Evolutionary conservation across 2,329 filamentous ascomycete species (phyloP).

Genomic region (Dryadomyces quercivorus): DNA sequence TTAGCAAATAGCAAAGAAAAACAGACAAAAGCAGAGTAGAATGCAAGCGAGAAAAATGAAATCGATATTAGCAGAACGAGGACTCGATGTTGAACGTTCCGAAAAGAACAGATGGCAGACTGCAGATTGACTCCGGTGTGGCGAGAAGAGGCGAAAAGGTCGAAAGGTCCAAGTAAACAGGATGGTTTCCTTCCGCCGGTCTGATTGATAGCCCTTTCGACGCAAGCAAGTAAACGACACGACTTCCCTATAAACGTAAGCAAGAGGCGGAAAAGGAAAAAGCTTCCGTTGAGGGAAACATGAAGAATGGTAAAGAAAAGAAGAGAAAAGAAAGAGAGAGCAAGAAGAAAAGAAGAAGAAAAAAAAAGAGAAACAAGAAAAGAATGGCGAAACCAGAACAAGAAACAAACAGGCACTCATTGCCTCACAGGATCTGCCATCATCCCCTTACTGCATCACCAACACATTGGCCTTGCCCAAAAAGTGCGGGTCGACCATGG

Average conservation of each 20-base stretch:
- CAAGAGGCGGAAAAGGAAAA: too few species aligned
- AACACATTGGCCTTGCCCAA: conserved; percentile 34
- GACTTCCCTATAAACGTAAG: too few species aligned
- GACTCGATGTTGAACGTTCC: too few species aligned
- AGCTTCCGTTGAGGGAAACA: background rate
- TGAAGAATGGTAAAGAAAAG: background rate
- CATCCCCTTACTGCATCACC: conserved; percentile 24
- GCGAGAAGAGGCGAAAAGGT: too few species aligned
- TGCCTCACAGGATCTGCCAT: background rate
- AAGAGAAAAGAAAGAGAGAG: background rate
- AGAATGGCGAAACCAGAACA: background rate
- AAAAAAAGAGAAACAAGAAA: background rate
- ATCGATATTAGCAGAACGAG: too few species aligned
- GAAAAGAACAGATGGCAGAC: too few species aligned
- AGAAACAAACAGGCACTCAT: background rate
- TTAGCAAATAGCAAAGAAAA: background rate
- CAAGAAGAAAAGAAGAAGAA: background rate
- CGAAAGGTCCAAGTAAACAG: too few species aligned
- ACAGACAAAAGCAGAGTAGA: background rate
- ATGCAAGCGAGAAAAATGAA: background rate
- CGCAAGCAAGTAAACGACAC: too few species aligned
- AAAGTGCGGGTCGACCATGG: conserved; percentile 30
- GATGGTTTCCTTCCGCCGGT: too few species aligned
- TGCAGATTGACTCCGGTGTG: too few species aligned
- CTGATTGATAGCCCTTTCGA: too few species aligned